Evolutionary conservation across 805 yeast species (phyloP).

Genomic region (Candida wancherniae): DNA sequence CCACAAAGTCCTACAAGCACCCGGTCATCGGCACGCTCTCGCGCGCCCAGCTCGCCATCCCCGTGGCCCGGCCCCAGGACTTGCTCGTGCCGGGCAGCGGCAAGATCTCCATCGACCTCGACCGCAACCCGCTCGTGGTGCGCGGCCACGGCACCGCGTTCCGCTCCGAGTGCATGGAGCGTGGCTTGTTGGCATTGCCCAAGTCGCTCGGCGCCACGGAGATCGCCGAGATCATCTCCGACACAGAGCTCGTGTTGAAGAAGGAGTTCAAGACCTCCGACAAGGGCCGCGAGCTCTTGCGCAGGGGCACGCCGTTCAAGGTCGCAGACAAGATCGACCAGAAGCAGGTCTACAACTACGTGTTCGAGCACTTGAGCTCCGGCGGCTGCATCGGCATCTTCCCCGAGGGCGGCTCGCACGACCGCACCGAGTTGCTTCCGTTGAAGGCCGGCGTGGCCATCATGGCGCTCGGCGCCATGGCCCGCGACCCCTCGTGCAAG

Average conservation of each 20-base stretch:
- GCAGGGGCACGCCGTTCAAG: conserved; percentile 55
- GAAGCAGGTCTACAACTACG: conserved; percentile 73
- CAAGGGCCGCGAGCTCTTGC: conserved; percentile 41
- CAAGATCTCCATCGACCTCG: conserved; percentile 49
- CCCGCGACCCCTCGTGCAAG: conserved; percentile 64
- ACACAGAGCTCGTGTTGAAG: conserved; percentile 61
- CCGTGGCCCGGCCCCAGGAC: conserved; percentile 92
- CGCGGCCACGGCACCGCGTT: conserved; percentile 67
- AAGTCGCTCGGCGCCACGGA: conserved; percentile 73
- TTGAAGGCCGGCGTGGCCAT: conserved; percentile 96
- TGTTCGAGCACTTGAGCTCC: conserved; percentile 74
- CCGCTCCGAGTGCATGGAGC: conserved; percentile 53
- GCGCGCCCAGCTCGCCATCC: conserved; percentile 73
- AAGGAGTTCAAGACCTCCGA: conserved; percentile 61
- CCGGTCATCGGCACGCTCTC: conserved; percentile 72
- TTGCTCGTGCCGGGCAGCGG: conserved; percentile 67
- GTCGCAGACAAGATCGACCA: conserved; percentile 85
- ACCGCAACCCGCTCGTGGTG: conserved; percentile 48
- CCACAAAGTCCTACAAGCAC: conserved; percentile 68
- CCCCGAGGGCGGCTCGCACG: conserved; percentile 99
- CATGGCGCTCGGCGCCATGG: conserved; percentile 95
- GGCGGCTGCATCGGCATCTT: conserved; percentile 88
- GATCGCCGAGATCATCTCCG: conserved; percentile 61
- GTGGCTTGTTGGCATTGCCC: conserved; percentile 74
- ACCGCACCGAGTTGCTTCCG: conserved; percentile 85